phyloP scores from a whole-genome alignment of 352 stramenopile genomes.

The Elongisporangium undulatum region DNA sequence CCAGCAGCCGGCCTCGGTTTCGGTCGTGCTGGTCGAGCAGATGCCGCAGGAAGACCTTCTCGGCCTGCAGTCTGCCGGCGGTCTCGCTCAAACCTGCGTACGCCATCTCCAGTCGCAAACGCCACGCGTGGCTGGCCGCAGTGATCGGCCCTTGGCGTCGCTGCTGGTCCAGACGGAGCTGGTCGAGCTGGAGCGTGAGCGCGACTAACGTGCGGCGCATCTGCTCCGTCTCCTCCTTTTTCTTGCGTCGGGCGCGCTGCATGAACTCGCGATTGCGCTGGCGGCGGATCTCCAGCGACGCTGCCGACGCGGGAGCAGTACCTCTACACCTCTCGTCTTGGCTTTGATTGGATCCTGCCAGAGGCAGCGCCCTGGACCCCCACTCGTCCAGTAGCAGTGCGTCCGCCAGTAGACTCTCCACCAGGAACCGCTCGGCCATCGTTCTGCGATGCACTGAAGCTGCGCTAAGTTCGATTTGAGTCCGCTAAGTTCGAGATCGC shows the following conservation, averaged over 20 bases:
- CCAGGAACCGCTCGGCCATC: background rate
- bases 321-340: background rate
- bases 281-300: slow-evolving; percentile 29
- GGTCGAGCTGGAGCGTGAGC: background rate
- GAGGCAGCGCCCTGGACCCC: background rate
- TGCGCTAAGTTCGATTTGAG: background rate
- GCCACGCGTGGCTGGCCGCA: background rate
- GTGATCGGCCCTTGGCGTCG: background rate
- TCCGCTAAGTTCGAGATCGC: no score
- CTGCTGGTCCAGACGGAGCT: background rate
- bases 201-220: slow-evolving; percentile 25
- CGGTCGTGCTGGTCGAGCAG: background rate
- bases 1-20: background rate
- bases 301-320: background rate
- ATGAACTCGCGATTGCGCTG: slow-evolving; percentile 45
- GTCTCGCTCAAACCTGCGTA: background rate
- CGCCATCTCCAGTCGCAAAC: background rate
- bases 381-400: background rate
- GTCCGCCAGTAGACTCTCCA: background rate
- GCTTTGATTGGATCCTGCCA: background rate
- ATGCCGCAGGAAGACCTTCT: background rate
- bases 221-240: slow-evolving; percentile 22
- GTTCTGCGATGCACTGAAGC: background rate
- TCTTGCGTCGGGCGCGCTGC: slow-evolving; percentile 26
- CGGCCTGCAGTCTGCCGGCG: background rate